Conservation (phyloP, 176 grass and related monocot species). For the Hsuehochloa calcarea region DNA sequence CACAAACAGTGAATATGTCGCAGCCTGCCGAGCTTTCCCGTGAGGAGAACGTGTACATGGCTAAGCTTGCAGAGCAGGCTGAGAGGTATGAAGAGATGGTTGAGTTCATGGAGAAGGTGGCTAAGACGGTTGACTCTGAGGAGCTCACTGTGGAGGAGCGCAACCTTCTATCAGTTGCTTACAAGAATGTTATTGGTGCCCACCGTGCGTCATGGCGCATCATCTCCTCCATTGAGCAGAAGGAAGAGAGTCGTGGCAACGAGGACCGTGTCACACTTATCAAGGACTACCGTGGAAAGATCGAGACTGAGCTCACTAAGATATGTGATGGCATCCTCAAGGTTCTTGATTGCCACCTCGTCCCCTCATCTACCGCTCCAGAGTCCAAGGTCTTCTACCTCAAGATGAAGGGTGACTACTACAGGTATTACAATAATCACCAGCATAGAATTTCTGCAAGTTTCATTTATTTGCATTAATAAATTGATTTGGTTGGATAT, state of each 20-base stretch:
- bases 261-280: constrained; percentile 66
- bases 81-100: constrained; percentile 96
- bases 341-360: constrained; percentile 73
- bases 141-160: constrained; percentile 86
- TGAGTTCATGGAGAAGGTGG: constrained; percentile 90
- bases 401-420: constrained; percentile 97
- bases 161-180: constrained; percentile 84
- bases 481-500: constrained; percentile 6
- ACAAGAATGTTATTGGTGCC: constrained; percentile 84
- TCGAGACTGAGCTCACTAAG: constrained; percentile 73
- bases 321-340: constrained; percentile 79
- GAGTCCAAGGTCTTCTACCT: constrained; percentile 97
- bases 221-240: constrained; percentile 84
- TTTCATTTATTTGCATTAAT: neutral
- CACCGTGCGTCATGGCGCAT: constrained; percentile 84
- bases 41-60: constrained; percentile 88
- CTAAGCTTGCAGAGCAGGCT: constrained; percentile 82
- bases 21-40: constrained; percentile 57
- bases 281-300: constrained; percentile 76
- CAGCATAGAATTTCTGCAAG: neutral
- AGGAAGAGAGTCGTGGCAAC: constrained; percentile 81
- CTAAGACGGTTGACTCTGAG: constrained; percentile 59
- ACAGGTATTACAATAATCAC: constrained; percentile 41
- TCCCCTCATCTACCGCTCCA: constrained; percentile 62
- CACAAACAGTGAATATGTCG: constrained; percentile 50